Percentiles rank a stretch among this genome's conserved stretches.
phyloP scores from a whole-genome alignment of 2,329 filamentous ascomycete genomes.

The Nothophoma quercina region DNA sequence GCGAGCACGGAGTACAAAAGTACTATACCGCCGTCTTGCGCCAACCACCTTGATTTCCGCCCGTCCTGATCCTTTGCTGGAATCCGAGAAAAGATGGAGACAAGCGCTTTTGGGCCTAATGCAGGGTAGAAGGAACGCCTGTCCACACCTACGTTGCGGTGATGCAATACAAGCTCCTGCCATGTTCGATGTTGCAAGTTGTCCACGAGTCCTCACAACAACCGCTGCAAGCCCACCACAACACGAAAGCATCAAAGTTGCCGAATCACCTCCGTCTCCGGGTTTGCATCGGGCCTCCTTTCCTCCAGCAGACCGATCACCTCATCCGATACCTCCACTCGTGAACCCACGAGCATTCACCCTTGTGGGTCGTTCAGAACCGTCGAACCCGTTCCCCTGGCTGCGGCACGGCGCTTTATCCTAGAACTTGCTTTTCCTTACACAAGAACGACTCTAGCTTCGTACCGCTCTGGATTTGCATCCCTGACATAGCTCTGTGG shows the following conservation, averaged over 20 bases:
- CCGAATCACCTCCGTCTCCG: constrained; percentile 10
- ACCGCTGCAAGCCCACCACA: not conserved
- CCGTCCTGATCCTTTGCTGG: constrained; percentile 5
- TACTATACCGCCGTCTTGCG: constrained; percentile 9
- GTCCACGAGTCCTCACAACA: not conserved
- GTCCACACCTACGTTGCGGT: constrained; percentile 14
- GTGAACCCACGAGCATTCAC: not conserved
- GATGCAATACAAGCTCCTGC: constrained; percentile 8
- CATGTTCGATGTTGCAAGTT: not conserved
- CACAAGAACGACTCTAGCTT: constrained; percentile 3
- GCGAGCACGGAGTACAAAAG: not conserved
- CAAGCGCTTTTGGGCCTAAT: constrained; percentile 5
- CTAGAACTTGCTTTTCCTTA: constrained; percentile 12
- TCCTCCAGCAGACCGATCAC: constrained; percentile 4
- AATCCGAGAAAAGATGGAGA: constrained; percentile 3
- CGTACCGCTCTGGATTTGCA: not conserved
- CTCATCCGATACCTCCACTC: constrained; percentile 8
- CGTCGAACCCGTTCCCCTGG: constrained; percentile 17
- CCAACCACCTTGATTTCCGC: constrained; percentile 14
- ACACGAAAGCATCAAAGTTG: not conserved
- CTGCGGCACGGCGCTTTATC: constrained; percentile 12
- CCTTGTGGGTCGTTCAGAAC: constrained; percentile 1
- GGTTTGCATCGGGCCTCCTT: constrained; percentile 5
- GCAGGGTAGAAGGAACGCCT: constrained; percentile 5
- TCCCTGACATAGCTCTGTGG: constrained; percentile 10